Conservation (phyloP, 2,329 filamentous ascomycete species). For the Fusarium duplospermum region DNA sequence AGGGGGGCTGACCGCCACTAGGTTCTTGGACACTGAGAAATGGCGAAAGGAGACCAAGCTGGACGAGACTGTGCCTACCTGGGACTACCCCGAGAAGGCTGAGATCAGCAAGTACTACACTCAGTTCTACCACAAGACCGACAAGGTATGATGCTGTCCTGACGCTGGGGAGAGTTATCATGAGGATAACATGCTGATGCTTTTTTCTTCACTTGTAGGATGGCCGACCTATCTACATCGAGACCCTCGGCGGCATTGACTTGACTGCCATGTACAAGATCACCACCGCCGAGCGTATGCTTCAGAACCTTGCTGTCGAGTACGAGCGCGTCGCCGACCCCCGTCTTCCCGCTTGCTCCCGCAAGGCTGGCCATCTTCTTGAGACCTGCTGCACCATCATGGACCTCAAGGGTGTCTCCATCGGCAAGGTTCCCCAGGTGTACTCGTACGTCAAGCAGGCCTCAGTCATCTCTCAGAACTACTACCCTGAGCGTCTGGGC, state of each 20-base stretch:
- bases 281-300: constrained; percentile 91
- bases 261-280: constrained; percentile 91
- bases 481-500: constrained; percentile 97
- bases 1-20: constrained; percentile 55
- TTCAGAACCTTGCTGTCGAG: constrained; percentile 95
- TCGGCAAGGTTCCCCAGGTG: constrained; percentile 83
- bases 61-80: constrained; percentile 81
- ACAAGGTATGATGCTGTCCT: constrained; percentile 68
- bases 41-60: constrained; percentile 91
- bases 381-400: constrained; percentile 99
- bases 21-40: constrained; percentile 90
- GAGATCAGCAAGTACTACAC: constrained; percentile 92
- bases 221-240: constrained; percentile 96
- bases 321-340: constrained; percentile 97
- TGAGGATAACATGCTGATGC: constrained; percentile 29
- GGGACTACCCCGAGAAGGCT: constrained; percentile 88
- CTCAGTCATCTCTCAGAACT: constrained; percentile 94
- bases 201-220: constrained; percentile 67
- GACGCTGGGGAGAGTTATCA: constrained; percentile 1
- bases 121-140: constrained; percentile 98
- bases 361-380: constrained; percentile 87
- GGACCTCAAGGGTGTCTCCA: constrained; percentile 94
- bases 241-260: constrained; percentile 94
- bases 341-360: constrained; percentile 92
- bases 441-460: constrained; percentile 89